Conservation (phyloP, 78 protist species). For the Dictyostelium firmibasis region DNA sequence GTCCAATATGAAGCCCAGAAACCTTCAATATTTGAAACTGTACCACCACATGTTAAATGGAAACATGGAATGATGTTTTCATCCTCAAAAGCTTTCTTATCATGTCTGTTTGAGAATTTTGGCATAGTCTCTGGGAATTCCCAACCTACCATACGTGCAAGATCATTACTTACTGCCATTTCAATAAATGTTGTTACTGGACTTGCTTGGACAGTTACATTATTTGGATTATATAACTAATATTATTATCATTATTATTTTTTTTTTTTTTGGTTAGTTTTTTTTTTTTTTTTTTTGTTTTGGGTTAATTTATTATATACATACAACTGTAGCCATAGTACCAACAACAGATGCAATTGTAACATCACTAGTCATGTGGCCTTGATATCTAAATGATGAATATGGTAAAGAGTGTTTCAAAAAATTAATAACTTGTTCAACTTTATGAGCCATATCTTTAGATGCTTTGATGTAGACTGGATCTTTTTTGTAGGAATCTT, state of each 20-base stretch:
- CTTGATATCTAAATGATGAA: slow-evolving; percentile 38
- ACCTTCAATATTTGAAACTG: slow-evolving; percentile 39
- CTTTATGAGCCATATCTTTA: slow-evolving; percentile 12
- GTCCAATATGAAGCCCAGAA: slow-evolving; percentile 31
- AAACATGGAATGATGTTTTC: not conserved
- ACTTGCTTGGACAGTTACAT: slow-evolving; percentile 54
- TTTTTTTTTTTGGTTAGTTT: too few relatives aligned
- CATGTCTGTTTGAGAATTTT: not conserved
- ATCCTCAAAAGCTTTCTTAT: not conserved
- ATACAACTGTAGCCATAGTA: slow-evolving; percentile 11
- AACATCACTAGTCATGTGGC: slow-evolving; percentile 18
- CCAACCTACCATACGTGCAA: slow-evolving; percentile 55
- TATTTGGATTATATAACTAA: slow-evolving; percentile 44
- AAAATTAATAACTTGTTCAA: not conserved
- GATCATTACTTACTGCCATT: slow-evolving; percentile 41
- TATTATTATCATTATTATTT: not conserved
- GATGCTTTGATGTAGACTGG: slow-evolving; percentile 27
- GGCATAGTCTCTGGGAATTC: slow-evolving; percentile 9
- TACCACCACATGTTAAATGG: slow-evolving; percentile 54
- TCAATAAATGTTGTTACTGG: slow-evolving; percentile 45
- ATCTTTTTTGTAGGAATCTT: not conserved
- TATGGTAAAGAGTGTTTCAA: slow-evolving; percentile 25
- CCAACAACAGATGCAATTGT: not conserved
- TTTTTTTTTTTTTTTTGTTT: too few relatives aligned
- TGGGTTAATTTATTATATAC: too few relatives aligned